Conservation (phyloP, 331 rosid species). For the Prunus yedoensis region DNA sequence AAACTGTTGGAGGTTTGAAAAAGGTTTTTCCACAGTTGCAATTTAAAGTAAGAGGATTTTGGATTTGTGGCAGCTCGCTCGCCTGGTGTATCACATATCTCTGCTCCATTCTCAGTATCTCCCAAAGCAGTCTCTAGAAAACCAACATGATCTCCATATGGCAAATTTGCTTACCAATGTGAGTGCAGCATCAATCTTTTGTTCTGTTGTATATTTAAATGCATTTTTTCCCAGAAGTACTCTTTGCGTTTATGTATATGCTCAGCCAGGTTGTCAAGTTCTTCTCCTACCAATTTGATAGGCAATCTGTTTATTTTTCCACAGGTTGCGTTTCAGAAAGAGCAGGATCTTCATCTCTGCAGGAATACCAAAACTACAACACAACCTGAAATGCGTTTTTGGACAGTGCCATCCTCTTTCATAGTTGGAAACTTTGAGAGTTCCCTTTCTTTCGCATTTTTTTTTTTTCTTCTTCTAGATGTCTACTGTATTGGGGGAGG, state of each 20-base stretch:
- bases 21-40: background rate
- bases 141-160: background rate
- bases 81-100: background rate
- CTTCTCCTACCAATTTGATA: background rate
- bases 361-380: background rate
- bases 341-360: constrained; percentile 5
- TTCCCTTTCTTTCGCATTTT: background rate
- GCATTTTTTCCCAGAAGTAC: background rate
- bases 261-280: background rate
- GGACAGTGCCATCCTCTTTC: background rate
- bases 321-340: too few relatives aligned
- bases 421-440: background rate
- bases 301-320: background rate
- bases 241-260: background rate
- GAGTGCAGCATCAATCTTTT: background rate
- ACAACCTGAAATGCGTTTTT: background rate
- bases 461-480: background rate
- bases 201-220: background rate
- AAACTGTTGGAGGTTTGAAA: background rate
- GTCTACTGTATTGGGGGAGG: background rate
- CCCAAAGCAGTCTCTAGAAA: background rate
- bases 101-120: background rate
- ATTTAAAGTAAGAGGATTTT: background rate
- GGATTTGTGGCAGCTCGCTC: background rate
- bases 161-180: background rate